Percentiles rank a stretch among this genome's conserved stretches.
These are phyloP conservation scores for Lactarius trivialis DNA, from an alignment of 768 basidiomycete genomes.

Conservation along the genomic window DNA sequence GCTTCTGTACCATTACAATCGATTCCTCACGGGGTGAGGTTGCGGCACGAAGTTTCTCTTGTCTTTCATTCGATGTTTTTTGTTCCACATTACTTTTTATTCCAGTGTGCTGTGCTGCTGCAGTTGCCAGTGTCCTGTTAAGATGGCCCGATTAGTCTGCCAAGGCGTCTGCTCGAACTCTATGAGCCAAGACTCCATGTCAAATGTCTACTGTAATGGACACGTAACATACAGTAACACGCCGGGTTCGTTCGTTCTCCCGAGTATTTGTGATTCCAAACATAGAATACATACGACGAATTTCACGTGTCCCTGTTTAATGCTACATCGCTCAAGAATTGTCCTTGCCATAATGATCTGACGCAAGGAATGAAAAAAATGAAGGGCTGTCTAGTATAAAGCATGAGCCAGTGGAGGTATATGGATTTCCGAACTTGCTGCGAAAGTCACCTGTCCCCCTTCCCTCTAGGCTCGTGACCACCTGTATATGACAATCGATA, in stretches of 20 bases:
- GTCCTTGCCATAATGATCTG: not conserved
- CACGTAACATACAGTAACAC: too few relatives aligned
- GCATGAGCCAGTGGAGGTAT: not conserved
- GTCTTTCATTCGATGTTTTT: not conserved
- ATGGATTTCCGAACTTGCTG: not conserved
- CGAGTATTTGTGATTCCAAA: not conserved
- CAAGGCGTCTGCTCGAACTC: too few relatives aligned
- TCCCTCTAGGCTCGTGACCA: too few relatives aligned
- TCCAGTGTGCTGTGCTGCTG: too few relatives aligned
- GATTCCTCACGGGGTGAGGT: not conserved
- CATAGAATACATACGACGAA: not conserved
- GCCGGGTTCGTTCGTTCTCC: not conserved
- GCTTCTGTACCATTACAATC: not conserved
- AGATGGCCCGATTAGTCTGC: too few relatives aligned
- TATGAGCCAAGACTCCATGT: too few relatives aligned
- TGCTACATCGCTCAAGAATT: not conserved
- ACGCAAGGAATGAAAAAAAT: not conserved
- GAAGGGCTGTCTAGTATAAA: not conserved
- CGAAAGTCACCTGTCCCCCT: not conserved
- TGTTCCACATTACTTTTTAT: not conserved
- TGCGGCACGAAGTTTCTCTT: not conserved
- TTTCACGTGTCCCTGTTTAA: not conserved
- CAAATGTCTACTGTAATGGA: too few relatives aligned
- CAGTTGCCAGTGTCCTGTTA: too few relatives aligned
- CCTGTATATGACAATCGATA: too few relatives aligned